These are phyloP conservation scores for Phaffia australis DNA, from an alignment of 768 basidiomycete genomes.

Conservation along the genomic window DNA sequence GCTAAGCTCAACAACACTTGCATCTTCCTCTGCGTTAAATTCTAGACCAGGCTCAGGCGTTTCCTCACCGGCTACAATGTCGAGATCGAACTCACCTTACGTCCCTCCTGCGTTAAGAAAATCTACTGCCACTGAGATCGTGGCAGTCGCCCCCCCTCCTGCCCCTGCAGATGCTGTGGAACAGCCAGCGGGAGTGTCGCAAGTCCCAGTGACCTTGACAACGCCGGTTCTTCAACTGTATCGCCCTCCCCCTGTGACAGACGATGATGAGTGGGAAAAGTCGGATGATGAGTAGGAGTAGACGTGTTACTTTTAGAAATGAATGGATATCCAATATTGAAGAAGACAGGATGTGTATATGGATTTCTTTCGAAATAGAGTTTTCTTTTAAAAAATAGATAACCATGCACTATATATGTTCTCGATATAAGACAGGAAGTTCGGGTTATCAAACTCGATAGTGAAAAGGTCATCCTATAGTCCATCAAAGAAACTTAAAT, in stretches of 20 bases:
- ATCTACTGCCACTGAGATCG: background rate
- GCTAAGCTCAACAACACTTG: background rate
- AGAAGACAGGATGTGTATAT: too few species aligned
- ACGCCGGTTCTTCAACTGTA: background rate
- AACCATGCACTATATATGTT: too few species aligned
- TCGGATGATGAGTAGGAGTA: conserved; percentile 20
- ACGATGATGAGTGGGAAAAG: conserved; percentile 20
- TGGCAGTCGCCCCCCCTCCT: background rate
- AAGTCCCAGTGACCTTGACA: background rate
- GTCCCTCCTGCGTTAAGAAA: conserved; percentile 13
- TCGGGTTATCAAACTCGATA: too few species aligned
- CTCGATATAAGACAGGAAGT: too few species aligned
- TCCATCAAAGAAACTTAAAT: too few species aligned
- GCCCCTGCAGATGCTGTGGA: background rate
- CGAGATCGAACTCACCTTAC: conserved; percentile 7
- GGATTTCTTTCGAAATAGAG: too few species aligned
- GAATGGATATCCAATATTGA: too few species aligned
- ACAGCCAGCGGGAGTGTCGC: background rate
- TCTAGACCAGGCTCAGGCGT: background rate
- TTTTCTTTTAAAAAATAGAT: too few species aligned
- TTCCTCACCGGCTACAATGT: background rate
- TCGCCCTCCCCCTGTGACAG: background rate
- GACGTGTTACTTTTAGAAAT: too few species aligned
- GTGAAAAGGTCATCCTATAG: too few species aligned
- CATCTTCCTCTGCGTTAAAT: background rate